Base-by-base conservation (phyloP, 257 asterid species). In the Buddleja alternifolia region DNA sequence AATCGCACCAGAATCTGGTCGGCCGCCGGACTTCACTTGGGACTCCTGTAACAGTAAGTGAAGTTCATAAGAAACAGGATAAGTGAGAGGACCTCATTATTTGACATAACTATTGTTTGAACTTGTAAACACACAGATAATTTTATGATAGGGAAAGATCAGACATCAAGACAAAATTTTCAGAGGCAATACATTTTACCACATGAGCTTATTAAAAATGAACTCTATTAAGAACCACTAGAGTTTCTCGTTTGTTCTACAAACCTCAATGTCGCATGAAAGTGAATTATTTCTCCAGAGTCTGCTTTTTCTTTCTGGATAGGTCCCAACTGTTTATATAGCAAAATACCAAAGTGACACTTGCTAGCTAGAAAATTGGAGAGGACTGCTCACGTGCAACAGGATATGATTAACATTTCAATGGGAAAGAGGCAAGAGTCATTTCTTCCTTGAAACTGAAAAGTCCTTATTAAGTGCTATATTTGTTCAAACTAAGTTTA, bases 1-100 rank as follows among this genome's bases (percentile, higher is more conserved):
- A 66, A 79, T 48, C 75, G 62, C 69, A 86, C 94, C 94, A 53
- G 92, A 82, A 79, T 84, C 90, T 60, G 79, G 91, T 66, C 78
- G 73, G 70, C 85, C 82, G 53, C 85, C 90, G 8, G 88, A 81
- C 78, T 87, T 85, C 72, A 68, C 80, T 67, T 80, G 91, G 61
- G 93, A 83, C 12, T 79, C 91, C 93, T 88, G 57, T 75, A 70
- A 41, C 47, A 36, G 34, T 7, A 72, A 10, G 52, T 64, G 3
- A 74, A 46, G 48, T 60, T 46, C 52, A 62, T 34, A 46, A 24
- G 7, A 66, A 40, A 63, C 45, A 45, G 12, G 48, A 48, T 16
- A 25, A 47, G 56, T 24, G 21, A 46, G n/a, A 34, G 68, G 58
- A 17, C 21, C 46, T 36, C 53, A 55, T 70, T 19, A n/a, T 15